Percentiles rank a stretch among this genome's conserved stretches.
phyloP scores from a whole-genome alignment of 805 yeast genomes.

The Candida arabinofermentans region DNA sequence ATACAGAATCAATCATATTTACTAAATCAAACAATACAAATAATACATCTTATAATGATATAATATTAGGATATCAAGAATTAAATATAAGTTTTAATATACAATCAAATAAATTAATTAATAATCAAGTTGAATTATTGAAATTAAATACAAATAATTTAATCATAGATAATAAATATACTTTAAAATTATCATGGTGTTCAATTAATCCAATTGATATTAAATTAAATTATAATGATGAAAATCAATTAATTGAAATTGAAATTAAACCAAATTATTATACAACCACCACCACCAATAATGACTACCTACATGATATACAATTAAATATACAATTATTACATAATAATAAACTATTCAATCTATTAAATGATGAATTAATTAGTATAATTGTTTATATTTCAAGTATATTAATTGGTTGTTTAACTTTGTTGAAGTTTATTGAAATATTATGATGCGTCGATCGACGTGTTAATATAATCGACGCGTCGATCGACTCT shows the following conservation, averaged over 20 bases:
- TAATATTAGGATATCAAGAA: neutral
- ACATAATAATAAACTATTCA: conserved; percentile 2
- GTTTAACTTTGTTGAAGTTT: neutral
- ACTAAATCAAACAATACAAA: neutral
- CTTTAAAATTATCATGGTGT: conserved; percentile 26
- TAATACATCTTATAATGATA: neutral
- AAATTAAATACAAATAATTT: neutral
- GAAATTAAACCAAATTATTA: conserved; percentile 20
- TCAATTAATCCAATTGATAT: conserved; percentile 25
- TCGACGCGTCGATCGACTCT: too few relatives aligned
- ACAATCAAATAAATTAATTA: conserved; percentile 6
- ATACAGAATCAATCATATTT: conserved; percentile 19
- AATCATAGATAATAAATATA: too few relatives aligned
- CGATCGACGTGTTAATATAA: too few relatives aligned
- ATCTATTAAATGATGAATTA: conserved; percentile 12
- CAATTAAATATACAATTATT: conserved; percentile 13
- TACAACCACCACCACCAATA: conserved; percentile 6
- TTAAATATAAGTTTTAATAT: conserved; percentile 8
- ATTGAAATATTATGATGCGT: too few relatives aligned
- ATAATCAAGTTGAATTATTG: conserved; percentile 3
- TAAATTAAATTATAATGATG: conserved; percentile 1
- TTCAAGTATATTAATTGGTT: conserved; percentile 4
- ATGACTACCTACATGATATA: conserved; percentile 7
- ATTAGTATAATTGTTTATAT: conserved; percentile 7
- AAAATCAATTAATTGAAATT: conserved; percentile 6